Conservation (phyloP, 208 protist genomes). For the Naegleria fowleri region DNA sequence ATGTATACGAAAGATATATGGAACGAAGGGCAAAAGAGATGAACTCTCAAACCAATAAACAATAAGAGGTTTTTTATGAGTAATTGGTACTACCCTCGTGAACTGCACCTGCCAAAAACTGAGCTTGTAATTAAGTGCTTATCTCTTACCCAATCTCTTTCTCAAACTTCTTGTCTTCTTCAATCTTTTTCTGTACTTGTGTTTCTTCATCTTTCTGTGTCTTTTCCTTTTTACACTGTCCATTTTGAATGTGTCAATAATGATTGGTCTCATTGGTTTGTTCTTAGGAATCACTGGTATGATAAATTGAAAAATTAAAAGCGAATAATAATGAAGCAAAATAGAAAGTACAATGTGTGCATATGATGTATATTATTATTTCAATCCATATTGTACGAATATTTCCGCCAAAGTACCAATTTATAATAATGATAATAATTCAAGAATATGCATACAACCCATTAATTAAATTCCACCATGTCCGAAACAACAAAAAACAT, state of each 20-base stretch:
- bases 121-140: not conserved
- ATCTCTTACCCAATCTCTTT: conserved; percentile 16
- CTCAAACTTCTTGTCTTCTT: conserved; percentile 13
- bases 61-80: not conserved
- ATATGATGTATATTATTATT: too few relatives aligned
- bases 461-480: too few relatives aligned
- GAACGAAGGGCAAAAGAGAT: not conserved
- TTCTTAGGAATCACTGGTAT: not conserved
- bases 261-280: not conserved
- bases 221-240: conserved; percentile 27
- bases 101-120: not conserved
- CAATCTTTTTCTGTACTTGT: conserved; percentile 22
- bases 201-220: conserved; percentile 22
- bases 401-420: too few relatives aligned
- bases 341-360: too few relatives aligned
- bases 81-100: not conserved
- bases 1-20: conserved; percentile 22
- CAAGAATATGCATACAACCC: too few relatives aligned
- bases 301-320: too few relatives aligned
- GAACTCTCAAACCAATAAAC: not conserved
- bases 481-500: too few relatives aligned
- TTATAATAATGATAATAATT: too few relatives aligned
- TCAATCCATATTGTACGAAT: too few relatives aligned
- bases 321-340: too few relatives aligned
- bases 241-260: not conserved